phyloP scores from a whole-genome alignment of 176 grass and related monocot species.

The Zizania latifolia region DNA sequence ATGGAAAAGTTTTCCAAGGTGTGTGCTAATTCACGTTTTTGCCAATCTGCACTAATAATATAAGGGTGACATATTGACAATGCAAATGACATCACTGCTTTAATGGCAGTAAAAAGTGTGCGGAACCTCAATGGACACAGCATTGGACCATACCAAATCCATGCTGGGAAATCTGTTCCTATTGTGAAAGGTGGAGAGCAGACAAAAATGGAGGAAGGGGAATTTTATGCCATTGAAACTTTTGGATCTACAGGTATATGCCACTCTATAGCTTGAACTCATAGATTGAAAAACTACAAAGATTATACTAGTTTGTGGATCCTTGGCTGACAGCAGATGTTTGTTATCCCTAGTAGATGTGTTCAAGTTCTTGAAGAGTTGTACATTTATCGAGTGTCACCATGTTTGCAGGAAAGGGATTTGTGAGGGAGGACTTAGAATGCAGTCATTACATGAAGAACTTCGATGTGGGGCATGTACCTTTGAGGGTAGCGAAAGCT shows the following conservation, averaged over 20 bases:
- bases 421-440: constrained; percentile 88
- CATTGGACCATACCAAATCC: constrained; percentile 95
- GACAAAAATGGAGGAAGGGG: constrained; percentile 98
- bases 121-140: constrained; percentile 94
- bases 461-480: constrained; percentile 84
- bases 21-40: neutral
- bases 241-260: constrained; percentile 85
- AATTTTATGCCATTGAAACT: constrained; percentile 97
- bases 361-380: neutral
- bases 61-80: neutral
- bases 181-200: constrained; percentile 97
- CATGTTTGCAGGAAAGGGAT: constrained; percentile 61
- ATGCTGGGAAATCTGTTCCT: constrained; percentile 93
- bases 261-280: neutral
- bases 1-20: constrained; percentile 98
- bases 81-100: neutral
- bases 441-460: constrained; percentile 99
- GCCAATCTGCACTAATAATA: neutral
- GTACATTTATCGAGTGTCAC: neutral
- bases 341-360: neutral
- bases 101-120: constrained; percentile 86
- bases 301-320: neutral
- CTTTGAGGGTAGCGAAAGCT: constrained; percentile 74
- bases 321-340: neutral
- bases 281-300: neutral